These are phyloP conservation scores for Monilinia fructigena DNA, from an alignment of 2,329 filamentous ascomycete species.

Conservation along the genomic window DNA sequence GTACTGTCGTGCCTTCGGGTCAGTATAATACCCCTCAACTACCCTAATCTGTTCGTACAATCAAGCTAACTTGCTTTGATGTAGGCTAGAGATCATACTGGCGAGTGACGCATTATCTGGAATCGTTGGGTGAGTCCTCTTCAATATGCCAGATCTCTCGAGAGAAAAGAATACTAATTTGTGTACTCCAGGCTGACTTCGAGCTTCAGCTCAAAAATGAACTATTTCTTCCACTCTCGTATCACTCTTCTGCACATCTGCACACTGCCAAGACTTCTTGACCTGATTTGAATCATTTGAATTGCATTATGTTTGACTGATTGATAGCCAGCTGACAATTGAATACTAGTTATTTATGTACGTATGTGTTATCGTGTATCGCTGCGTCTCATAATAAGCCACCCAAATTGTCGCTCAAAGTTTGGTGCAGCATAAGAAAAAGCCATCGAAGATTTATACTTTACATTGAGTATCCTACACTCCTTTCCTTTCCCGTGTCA, in stretches of 20 bases:
- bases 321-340: not conserved
- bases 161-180: not conserved
- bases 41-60: not conserved
- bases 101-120: not conserved
- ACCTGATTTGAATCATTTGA: not conserved
- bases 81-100: not conserved
- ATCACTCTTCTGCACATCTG: not conserved
- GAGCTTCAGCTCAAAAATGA: not conserved
- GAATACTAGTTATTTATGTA: not conserved
- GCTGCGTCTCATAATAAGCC: conserved; percentile 2
- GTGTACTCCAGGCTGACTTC: not conserved
- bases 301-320: conserved; percentile 2
- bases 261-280: conserved; percentile 1
- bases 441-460: conserved; percentile 24
- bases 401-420: not conserved
- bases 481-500: not conserved
- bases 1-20: not conserved
- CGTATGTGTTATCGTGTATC: not conserved
- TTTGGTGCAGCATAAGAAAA: not conserved
- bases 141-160: not conserved
- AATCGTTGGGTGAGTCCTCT: not conserved
- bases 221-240: not conserved
- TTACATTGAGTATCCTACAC: conserved; percentile 10
- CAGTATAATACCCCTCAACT: not conserved
- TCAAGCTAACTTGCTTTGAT: not conserved